Evolutionary conservation across 2,329 filamentous ascomycete species (phyloP).

Genomic region (Aspergillus terreus): DNA sequence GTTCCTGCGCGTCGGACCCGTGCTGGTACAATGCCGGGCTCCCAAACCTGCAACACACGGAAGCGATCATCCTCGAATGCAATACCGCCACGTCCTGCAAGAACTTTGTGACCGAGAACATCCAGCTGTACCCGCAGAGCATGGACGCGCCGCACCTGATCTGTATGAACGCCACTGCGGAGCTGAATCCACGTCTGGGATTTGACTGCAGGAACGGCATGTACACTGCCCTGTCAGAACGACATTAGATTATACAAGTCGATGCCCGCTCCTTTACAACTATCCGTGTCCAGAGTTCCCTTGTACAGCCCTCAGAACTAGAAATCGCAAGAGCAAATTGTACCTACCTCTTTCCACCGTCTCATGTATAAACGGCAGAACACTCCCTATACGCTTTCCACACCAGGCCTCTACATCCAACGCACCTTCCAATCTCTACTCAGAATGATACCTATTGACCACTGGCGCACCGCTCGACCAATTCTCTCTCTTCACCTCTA

Average conservation of each 20-base stretch:
- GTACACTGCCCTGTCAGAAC: conserved; percentile 14
- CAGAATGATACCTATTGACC: too few relatives aligned
- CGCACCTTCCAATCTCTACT: too few relatives aligned
- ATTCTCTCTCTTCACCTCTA: too few relatives aligned
- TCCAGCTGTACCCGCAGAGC: conserved; percentile 32
- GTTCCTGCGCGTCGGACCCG: conserved; percentile 40
- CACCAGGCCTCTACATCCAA: too few relatives aligned
- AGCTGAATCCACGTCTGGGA: conserved; percentile 32
- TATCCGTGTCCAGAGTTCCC: too few relatives aligned
- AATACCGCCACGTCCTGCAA: conserved; percentile 39
- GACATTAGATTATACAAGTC: neutral
- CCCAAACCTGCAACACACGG: conserved; percentile 36
- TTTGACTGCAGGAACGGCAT: conserved; percentile 36
- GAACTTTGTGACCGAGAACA: conserved; percentile 30
- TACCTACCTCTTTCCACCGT: too few relatives aligned
- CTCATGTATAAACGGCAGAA: too few relatives aligned
- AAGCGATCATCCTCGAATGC: conserved; percentile 42
- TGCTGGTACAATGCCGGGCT: conserved; percentile 45
- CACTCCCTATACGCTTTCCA: too few relatives aligned
- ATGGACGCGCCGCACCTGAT: conserved; percentile 26
- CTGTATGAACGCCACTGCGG: conserved; percentile 34
- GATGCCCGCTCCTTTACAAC: neutral
- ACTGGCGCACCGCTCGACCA: too few relatives aligned
- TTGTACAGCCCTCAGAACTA: too few relatives aligned
- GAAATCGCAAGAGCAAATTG: too few relatives aligned